Evolutionary conservation across 2,329 filamentous ascomycete species (phyloP).

Genomic region (Proliferodiscus dingleyae): DNA sequence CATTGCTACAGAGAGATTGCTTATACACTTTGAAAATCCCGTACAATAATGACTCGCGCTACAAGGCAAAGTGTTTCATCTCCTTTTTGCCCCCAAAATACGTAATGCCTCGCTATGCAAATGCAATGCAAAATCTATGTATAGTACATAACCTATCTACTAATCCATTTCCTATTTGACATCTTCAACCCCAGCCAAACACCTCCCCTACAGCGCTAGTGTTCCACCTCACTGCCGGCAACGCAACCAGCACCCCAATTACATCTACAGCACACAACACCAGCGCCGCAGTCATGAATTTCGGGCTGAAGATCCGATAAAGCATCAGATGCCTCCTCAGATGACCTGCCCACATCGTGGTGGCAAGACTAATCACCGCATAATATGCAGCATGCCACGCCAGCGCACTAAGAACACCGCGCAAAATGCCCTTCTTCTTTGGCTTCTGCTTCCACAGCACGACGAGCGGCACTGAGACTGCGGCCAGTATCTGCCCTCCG

Average conservation of each 20-base stretch:
- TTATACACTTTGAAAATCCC: too few relatives aligned
- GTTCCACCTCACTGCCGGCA: constrained; percentile 71
- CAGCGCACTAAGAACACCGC: constrained; percentile 64
- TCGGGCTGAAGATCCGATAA: constrained; percentile 85
- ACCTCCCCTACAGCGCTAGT: constrained; percentile 76
- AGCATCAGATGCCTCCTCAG: constrained; percentile 92
- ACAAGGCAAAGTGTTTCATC: too few relatives aligned
- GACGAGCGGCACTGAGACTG: constrained; percentile 71
- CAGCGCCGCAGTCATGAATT: constrained; percentile 78
- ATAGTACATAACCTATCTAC: background rate
- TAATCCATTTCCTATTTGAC: background rate
- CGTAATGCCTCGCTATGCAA: too few relatives aligned
- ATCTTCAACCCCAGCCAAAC: constrained; percentile 60
- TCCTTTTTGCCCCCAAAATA: too few relatives aligned
- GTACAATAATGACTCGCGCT: too few relatives aligned
- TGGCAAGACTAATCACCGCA: constrained; percentile 75
- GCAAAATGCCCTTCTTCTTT: constrained; percentile 44
- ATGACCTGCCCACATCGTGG: constrained; percentile 85
- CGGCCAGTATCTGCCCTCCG: constrained; percentile 80
- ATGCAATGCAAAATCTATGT: background rate
- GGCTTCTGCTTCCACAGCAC: constrained; percentile 87
- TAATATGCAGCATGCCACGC: constrained; percentile 77
- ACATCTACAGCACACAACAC: constrained; percentile 74
- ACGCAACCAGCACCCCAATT: constrained; percentile 63
- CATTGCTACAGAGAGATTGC: too few relatives aligned